Percentiles rank a stretch among this genome's conserved stretches.
These are phyloP conservation scores for Austropuccinia psidii DNA, from an alignment of 1,284 basidiomycete genomes.

Conservation along the genomic window DNA sequence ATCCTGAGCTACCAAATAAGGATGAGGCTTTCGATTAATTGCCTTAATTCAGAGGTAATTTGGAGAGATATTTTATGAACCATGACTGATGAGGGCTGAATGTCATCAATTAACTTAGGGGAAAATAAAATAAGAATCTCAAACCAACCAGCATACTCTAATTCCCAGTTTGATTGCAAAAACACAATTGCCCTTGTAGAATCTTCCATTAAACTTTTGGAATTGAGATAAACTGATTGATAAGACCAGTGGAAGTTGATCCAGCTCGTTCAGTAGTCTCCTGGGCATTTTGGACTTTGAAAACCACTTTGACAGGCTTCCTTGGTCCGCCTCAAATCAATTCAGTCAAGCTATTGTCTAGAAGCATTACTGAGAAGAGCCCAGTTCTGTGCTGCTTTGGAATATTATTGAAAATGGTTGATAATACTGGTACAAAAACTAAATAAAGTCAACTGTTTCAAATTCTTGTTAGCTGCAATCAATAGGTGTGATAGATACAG, in stretches of 20 bases:
- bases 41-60: slow-evolving; percentile 82
- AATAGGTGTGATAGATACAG: no score
- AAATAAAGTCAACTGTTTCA: no score
- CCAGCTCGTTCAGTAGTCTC: slow-evolving; percentile 11
- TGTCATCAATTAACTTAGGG: no score
- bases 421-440: slow-evolving; percentile 68
- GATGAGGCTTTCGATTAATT: slow-evolving; percentile 65
- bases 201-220: slow-evolving; percentile 73
- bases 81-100: no score
- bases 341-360: slow-evolving; percentile 83
- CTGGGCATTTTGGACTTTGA: slow-evolving; percentile 58
- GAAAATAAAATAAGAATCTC: neutral
- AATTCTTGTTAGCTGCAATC: no score
- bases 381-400: slow-evolving; percentile 96
- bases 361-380: slow-evolving; percentile 97
- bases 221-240: slow-evolving; percentile 58
- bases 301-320: slow-evolving; percentile 87
- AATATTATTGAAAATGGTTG: slow-evolving; percentile 73
- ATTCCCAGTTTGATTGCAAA: slow-evolving; percentile 65
- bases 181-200: slow-evolving; percentile 76
- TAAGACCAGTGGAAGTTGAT: slow-evolving; percentile 5
- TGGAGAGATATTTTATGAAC: no score
- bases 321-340: slow-evolving; percentile 82
- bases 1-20: slow-evolving; percentile 46
- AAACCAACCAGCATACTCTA: slow-evolving; percentile 71